phyloP scores from a whole-genome alignment of 495 filamentous ascomycete species.

The Aspergillus olivimuriae region DNA sequence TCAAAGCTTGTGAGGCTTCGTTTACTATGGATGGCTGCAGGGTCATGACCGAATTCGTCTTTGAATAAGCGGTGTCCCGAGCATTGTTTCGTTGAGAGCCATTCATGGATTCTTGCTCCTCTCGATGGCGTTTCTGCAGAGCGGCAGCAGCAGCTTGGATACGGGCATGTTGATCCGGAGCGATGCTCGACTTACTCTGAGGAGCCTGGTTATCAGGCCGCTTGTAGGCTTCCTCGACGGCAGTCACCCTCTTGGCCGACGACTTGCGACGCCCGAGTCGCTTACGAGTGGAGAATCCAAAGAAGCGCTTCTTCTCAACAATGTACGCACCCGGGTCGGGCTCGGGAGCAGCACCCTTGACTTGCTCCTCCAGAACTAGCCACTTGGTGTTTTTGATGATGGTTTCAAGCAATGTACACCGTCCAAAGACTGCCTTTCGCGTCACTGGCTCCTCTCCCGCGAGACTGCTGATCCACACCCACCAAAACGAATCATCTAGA shows the following conservation, averaged over 20 bases:
- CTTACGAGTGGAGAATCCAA: slow-evolving; percentile 72
- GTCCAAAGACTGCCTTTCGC: slow-evolving; percentile 87
- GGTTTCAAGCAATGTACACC: slow-evolving; percentile 90
- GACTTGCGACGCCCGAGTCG: slow-evolving; percentile 64
- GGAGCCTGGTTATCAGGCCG: slow-evolving; percentile 41
- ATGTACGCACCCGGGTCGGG: slow-evolving; percentile 81
- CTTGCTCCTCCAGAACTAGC: slow-evolving; percentile 93
- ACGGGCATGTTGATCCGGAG: slow-evolving; percentile 82
- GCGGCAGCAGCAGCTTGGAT: slow-evolving; percentile 85
- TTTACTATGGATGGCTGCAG: slow-evolving; percentile 79
- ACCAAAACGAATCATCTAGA: slow-evolving; percentile 97
- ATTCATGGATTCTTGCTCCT: slow-evolving; percentile 45
- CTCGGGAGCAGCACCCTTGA: slow-evolving; percentile 85
- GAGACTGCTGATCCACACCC: slow-evolving; percentile 98
- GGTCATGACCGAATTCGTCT: slow-evolving; percentile 89
- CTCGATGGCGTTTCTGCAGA: slow-evolving; percentile 63
- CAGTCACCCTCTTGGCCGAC: slow-evolving; percentile 43
- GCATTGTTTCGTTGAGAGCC: slow-evolving; percentile 17
- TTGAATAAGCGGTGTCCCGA: slow-evolving; percentile 49
- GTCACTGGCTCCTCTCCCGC: slow-evolving; percentile 78
- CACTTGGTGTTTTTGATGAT: slow-evolving; percentile 73
- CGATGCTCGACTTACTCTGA: slow-evolving; percentile 81
- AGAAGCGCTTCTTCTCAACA: slow-evolving; percentile 88
- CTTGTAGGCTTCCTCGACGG: slow-evolving; percentile 47
- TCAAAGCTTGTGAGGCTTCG: slow-evolving; percentile 88